Percentiles rank a stretch among this genome's conserved stretches.
phyloP scores from a whole-genome alignment of 2,329 filamentous ascomycete genomes.

The Fusarium metavorans region DNA sequence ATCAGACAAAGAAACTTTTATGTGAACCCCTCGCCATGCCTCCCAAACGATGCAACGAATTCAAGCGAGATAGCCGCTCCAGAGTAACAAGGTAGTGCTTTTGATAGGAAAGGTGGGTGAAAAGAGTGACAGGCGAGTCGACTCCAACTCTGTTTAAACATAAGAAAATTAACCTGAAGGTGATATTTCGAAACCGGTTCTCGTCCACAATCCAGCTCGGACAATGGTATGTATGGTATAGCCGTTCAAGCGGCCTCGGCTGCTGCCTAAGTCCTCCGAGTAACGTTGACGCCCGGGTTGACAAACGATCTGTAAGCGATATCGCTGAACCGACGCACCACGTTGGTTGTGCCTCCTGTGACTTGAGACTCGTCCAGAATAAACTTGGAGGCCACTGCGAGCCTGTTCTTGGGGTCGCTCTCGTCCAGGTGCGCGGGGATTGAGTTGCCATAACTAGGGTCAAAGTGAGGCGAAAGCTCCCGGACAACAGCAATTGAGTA shows the following conservation, averaged over 20 bases:
- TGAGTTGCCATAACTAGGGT: constrained; percentile 67
- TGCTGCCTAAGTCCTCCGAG: constrained; percentile 43
- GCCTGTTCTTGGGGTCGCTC: constrained; percentile 73
- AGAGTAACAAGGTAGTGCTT: constrained; percentile 31
- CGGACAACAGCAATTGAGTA: constrained; percentile 89
- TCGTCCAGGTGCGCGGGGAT: constrained; percentile 73
- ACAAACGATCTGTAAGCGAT: constrained; percentile 73
- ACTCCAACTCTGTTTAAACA: constrained; percentile 28
- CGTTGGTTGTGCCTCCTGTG: constrained; percentile 78
- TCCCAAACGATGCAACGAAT: constrained; percentile 49
- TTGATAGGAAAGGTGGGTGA: constrained; percentile 25
- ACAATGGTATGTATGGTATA: not conserved
- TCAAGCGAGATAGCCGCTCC: constrained; percentile 29
- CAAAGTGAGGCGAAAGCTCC: constrained; percentile 76
- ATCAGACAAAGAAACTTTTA: constrained; percentile 40
- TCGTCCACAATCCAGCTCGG: not conserved
- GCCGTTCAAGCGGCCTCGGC: not conserved
- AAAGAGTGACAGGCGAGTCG: constrained; percentile 15
- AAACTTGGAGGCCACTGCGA: constrained; percentile 77
- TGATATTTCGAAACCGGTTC: not conserved
- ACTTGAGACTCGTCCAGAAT: constrained; percentile 73
- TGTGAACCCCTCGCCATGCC: constrained; percentile 49
- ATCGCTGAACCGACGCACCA: constrained; percentile 77
- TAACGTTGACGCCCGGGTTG: constrained; percentile 62
- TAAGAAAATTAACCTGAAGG: constrained; percentile 30